Base-by-base conservation (phyloP, 177 flowering plant species). In the Telopea speciosissima region DNA sequence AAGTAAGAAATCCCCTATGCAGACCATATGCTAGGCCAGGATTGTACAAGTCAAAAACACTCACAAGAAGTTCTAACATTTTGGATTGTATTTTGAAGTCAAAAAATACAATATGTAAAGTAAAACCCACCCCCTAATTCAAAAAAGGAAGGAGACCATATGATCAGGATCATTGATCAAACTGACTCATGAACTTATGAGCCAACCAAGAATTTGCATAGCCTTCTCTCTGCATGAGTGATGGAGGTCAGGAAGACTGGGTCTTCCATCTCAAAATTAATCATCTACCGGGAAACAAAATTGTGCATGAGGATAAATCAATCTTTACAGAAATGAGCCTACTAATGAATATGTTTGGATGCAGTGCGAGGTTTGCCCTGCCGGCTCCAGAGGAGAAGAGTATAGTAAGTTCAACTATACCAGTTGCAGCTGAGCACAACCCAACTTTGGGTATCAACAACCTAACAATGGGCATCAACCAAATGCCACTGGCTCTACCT, bases 281-380 rank as follows among this genome's bases (percentile, higher is more conserved):
- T 52, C 56, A 19, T 67, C 17, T 3, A 36, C 22, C 61, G 2
- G 14, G 8, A 45, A 49, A 58, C 23, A 52, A 52, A 12, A 54
- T 19, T 52, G 17, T 31, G 16, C 26, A 67, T 19, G 24, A 49
- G 3, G 23, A 36, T 44, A 36, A 17, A 17, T 13, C 52, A 5
- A 14, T 60, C 12, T 40, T 52, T 45, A 16, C 22, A 44, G 12
- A 2, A 5, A 45, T 73, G 16, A 68, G 61, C 72, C 73, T 70
- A 62, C 73, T 79, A 62, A 76, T 61, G 33, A 36, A 68, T 23
- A 0, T n/a, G 62, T 75, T 58, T 75, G 69, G 23, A 36, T 83
- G 77, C 90, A 96, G 99, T 82, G 95, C 99, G 70, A 85, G 97
- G 73, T 91, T 91, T 70, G 91, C 98, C 73, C 85, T 96, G 36